Conservation (phyloP, 2,329 filamentous ascomycete genomes). For the Penicillium sp. region DNA sequence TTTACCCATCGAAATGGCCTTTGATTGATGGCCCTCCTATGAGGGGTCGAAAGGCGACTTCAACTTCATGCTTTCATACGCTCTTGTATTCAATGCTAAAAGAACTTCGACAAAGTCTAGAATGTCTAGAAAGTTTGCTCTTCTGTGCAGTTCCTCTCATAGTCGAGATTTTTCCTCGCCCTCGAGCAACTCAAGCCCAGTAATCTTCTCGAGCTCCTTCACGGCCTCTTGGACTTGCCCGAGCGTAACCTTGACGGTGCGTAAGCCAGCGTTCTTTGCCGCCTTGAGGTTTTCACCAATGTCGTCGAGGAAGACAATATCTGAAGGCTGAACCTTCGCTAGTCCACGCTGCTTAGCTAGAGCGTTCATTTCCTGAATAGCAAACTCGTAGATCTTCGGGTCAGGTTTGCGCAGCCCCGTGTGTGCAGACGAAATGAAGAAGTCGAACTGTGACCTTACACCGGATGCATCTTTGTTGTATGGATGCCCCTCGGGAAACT, state of each 20-base stretch:
- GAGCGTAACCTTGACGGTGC: conserved; percentile 79
- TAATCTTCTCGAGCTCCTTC: conserved; percentile 71
- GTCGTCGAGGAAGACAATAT: conserved; percentile 87
- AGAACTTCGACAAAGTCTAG: background rate
- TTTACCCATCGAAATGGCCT: background rate
- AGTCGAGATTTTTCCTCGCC: conserved; percentile 37
- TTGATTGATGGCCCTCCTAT: background rate
- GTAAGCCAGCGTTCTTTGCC: conserved; percentile 70
- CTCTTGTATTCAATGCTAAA: background rate
- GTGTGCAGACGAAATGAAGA: conserved; percentile 84
- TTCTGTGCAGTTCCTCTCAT: conserved; percentile 13
- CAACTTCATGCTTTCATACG: background rate
- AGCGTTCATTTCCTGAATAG: conserved; percentile 64
- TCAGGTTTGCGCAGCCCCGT: conserved; percentile 87
- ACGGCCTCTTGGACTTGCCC: conserved; percentile 79
- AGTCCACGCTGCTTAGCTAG: conserved; percentile 59
- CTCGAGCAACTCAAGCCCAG: conserved; percentile 57
- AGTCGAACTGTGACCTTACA: conserved; percentile 70
- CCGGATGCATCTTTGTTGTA: conserved; percentile 61
- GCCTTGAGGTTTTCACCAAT: conserved; percentile 91
- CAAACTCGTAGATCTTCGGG: conserved; percentile 72
- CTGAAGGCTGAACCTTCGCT: conserved; percentile 56
- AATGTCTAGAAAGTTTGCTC: background rate
- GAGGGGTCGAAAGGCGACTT: background rate
- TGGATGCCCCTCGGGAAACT: conserved; percentile 73